These are phyloP conservation scores for sweet orange (Citrus sinensis) DNA, from an alignment of 345 rosid genomes.

Conservation along the genomic window DNA sequence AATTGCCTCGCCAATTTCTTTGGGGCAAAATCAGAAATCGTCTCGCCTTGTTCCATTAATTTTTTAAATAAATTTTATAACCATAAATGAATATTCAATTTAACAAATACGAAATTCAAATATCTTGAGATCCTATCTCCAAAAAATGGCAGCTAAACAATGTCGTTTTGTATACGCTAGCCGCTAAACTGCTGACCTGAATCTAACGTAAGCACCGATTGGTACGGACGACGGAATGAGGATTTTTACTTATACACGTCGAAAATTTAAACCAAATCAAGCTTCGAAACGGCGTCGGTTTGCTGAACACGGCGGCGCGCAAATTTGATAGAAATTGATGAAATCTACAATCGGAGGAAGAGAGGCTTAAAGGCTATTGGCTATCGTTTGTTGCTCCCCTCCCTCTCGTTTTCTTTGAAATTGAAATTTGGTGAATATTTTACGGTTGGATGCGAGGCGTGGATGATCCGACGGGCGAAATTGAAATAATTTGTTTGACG, in stretches of 20 bases:
- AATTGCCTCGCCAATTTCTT: constrained; percentile 49
- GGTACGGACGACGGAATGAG: not conserved
- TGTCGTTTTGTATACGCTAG: not conserved
- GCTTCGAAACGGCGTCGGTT: not conserved
- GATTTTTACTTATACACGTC: not conserved
- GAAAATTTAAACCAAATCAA: not conserved
- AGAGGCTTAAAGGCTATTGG: not conserved
- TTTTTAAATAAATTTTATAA: not conserved
- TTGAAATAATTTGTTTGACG: constrained; percentile 33
- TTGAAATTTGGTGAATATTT: constrained; percentile 15
- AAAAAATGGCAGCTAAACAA: not conserved
- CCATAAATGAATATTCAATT: not conserved
- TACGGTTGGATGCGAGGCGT: constrained; percentile 15
- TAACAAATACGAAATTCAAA: not conserved
- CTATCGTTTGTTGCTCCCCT: constrained; percentile 11
- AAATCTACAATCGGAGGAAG: constrained; percentile 3
- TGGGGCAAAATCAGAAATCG: constrained; percentile 36
- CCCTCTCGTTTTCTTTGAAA: constrained; percentile 39
- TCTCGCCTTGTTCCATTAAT: constrained; percentile 44
- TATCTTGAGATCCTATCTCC: not conserved
- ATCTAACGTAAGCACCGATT: not conserved
- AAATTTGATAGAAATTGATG: not conserved
- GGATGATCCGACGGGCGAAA: constrained; percentile 26
- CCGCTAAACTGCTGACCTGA: not conserved
- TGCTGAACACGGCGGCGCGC: not conserved